Conservation (phyloP, 2,329 filamentous ascomycete genomes). For the Amauroascus verrucosus region DNA sequence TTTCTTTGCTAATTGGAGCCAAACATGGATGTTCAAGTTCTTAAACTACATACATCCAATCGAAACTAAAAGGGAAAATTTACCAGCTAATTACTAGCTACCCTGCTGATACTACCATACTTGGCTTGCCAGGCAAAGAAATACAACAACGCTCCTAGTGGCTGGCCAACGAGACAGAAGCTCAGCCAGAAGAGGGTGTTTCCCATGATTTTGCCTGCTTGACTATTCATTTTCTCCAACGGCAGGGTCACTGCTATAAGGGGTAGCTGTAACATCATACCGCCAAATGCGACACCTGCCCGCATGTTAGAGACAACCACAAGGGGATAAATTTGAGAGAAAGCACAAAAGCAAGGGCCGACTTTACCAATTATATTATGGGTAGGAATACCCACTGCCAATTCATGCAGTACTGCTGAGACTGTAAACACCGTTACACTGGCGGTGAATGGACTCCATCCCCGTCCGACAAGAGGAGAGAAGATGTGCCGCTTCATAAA, state of each 20-base stretch:
- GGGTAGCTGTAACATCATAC: slow-evolving; percentile 89
- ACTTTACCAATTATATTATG: slow-evolving; percentile 75
- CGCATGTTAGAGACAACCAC: background rate
- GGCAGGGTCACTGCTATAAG: slow-evolving; percentile 72
- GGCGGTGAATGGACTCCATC: slow-evolving; percentile 60
- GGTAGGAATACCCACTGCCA: slow-evolving; percentile 86
- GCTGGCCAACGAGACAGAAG: slow-evolving; percentile 91
- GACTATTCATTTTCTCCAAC: slow-evolving; percentile 66
- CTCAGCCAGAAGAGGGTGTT: slow-evolving; percentile 96
- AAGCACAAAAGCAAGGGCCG: background rate
- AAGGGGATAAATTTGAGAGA: background rate
- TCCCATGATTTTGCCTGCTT: slow-evolving; percentile 67
- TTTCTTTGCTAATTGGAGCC: no score
- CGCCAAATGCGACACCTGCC: slow-evolving; percentile 75
- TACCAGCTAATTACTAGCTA: background rate
- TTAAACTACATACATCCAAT: background rate
- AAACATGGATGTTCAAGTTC: no score
- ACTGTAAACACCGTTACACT: slow-evolving; percentile 77
- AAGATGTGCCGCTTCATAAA: slow-evolving; percentile 96
- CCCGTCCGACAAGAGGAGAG: slow-evolving; percentile 73
- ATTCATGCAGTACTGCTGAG: slow-evolving; percentile 80
- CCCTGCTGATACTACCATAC: slow-evolving; percentile 65
- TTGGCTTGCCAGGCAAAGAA: slow-evolving; percentile 99
- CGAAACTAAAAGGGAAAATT: background rate
- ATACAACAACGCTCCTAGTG: slow-evolving; percentile 81